Base-by-base conservation (phyloP, 257 asterid species). In the Solanum arcanum region DNA sequence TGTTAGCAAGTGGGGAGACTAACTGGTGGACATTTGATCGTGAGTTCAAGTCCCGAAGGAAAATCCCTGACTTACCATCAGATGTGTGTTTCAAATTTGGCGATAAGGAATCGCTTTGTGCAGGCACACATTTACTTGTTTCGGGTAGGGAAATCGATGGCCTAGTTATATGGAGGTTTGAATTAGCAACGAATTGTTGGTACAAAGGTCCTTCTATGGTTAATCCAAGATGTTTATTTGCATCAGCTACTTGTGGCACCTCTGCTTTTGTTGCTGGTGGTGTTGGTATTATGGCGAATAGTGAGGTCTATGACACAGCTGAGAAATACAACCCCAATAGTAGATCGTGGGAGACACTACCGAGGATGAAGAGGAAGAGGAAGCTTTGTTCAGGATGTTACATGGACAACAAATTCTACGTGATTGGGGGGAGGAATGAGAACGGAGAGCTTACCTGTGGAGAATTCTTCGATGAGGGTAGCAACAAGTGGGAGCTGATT, bases 261-360 rank as follows among this genome's bases (percentile, higher is more conserved):
- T 72, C 31, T 23, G 96, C 96, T 49, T 95, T 91, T 39, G 96
- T 95, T 66, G 98, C 98, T 0, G 98, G 98, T 13, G 98, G 98
- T 39, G 90, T 92, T 88, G 95, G 93, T 41, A 83, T 90, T 3
- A 11, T 60, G 2, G 89, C 73, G 3, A 88, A 89, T 5, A 68
- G 85, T 0, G 90, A 89, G 85, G 94, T 92, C 11, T 92, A 90
- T 9, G 91, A 92, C 90, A 88, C 94, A 0, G 96, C 95, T 8
- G 98, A 95, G 83, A 94, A 80, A 35, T 95, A 95, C 86, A 88
- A 92, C 37, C 91, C 96, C 0, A 92, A 87, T 25, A 86, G 76
- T 29, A 89, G 92, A 16, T 85, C 89, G 1, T 95, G 98, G 98
- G 94, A 90, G 6, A 88, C 91, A 1, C 95, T 95, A 74, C 98